phyloP scores from a whole-genome alignment of 345 rosid species.

The Salix purpurea region DNA sequence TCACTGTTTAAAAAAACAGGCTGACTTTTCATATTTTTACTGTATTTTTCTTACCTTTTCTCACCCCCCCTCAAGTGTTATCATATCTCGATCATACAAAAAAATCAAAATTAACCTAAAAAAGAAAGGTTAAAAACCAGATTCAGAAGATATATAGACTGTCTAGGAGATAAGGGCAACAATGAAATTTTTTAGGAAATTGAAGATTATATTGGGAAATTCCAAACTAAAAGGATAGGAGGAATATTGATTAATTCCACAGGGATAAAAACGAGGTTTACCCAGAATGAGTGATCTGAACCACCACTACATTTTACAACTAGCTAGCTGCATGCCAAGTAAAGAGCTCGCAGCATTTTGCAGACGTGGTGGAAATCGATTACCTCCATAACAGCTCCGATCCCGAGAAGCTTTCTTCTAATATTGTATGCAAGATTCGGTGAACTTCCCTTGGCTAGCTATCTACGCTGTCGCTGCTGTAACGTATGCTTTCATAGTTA shows the following conservation, averaged over 20 bases:
- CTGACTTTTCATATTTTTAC: too few species aligned
- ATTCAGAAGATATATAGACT: too few species aligned
- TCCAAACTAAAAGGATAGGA: too few species aligned
- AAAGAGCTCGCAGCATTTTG: conserved; percentile 10
- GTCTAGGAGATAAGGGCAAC: too few species aligned
- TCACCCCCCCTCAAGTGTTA: too few species aligned
- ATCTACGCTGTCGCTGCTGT: conserved; percentile 2
- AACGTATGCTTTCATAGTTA: not conserved
- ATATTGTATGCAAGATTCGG: conserved; percentile 21
- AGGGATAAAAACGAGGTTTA: not conserved
- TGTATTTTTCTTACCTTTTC: too few species aligned
- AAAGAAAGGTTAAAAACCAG: too few species aligned
- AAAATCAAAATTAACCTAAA: too few species aligned
- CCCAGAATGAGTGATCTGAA: conserved; percentile 5
- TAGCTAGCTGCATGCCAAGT: conserved; percentile 9
- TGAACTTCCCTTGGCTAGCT: conserved; percentile 15
- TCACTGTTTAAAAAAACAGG: too few species aligned
- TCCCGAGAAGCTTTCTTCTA: conserved; percentile 30
- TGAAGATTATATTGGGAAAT: too few species aligned
- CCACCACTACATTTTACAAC: not conserved
- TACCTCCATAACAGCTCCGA: conserved; percentile 27
- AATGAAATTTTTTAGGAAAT: too few species aligned
- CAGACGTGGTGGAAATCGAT: conserved; percentile 20
- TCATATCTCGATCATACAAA: too few species aligned
- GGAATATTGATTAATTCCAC: not conserved